These are phyloP conservation scores for Tylopilus vinaceipallidus DNA, from an alignment of 768 basidiomycete genomes.

Conservation along the genomic window DNA sequence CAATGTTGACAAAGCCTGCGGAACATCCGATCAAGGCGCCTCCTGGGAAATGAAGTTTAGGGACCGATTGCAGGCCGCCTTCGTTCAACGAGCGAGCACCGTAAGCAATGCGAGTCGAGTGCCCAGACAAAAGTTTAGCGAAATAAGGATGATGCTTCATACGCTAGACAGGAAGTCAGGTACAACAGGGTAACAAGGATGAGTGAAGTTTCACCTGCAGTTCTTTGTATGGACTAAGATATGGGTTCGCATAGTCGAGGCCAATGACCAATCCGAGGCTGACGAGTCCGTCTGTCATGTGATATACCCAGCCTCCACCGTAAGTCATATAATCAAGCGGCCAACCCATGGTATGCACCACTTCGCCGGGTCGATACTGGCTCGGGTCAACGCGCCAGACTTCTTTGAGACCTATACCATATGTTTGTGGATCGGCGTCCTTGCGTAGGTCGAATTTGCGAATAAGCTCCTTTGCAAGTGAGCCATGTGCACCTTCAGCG, in stretches of 20 bases:
- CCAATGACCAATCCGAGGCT: conserved; percentile 90
- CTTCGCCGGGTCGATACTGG: conserved; percentile 62
- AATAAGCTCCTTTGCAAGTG: conserved; percentile 77
- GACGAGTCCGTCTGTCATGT: conserved; percentile 91
- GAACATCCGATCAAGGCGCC: conserved; percentile 94
- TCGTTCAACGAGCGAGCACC: conserved; percentile 89
- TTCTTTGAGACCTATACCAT: conserved; percentile 95
- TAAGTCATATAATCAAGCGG: conserved; percentile 75
- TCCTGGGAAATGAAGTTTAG: conserved; percentile 85
- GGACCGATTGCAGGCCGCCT: conserved; percentile 91
- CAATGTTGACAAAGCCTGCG: conserved; percentile 93
- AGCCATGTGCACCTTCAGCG: conserved; percentile 94
- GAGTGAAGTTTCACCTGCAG: conserved; percentile 63
- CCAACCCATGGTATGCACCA: conserved; percentile 96
- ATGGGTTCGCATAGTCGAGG: conserved; percentile 93
- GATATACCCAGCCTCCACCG: conserved; percentile 94
- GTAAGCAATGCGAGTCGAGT: conserved; percentile 79
- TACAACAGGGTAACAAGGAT: not conserved
- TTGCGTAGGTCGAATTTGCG: conserved; percentile 71
- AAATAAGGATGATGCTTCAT: conserved; percentile 99
- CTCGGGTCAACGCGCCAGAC: conserved; percentile 84
- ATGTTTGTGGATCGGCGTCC: conserved; percentile 81
- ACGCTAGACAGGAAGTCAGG: conserved; percentile 40
- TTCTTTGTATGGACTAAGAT: conserved; percentile 87
- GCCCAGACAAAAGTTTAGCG: conserved; percentile 70